Evolutionary conservation across 2,329 filamentous ascomycete genomes (phyloP).

Genomic region (Colletotrichum costaricense): DNA sequence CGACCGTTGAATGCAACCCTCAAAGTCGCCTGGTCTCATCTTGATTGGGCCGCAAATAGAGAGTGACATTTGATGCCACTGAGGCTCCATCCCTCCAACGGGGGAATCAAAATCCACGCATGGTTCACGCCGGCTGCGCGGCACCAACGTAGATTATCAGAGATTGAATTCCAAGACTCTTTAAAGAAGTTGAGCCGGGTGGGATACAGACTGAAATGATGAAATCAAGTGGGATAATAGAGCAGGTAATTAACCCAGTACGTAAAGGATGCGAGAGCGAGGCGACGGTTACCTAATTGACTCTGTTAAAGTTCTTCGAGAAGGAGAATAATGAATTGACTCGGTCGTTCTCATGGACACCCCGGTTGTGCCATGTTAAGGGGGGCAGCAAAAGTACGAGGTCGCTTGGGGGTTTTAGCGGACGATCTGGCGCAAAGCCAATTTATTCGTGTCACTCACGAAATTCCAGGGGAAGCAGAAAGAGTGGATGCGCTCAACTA

Average conservation of each 20-base stretch:
- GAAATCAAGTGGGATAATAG: no score
- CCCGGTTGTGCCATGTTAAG: slow-evolving; percentile 6
- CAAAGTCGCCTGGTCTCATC: not conserved
- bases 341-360: not conserved
- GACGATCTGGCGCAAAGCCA: slow-evolving; percentile 3
- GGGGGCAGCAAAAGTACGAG: not conserved
- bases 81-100: not conserved
- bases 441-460: slow-evolving; percentile 19
- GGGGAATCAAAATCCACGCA: slow-evolving; percentile 22
- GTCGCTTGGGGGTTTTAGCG: not conserved
- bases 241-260: no score
- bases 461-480: slow-evolving; percentile 10
- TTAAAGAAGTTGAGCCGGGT: not conserved
- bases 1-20: slow-evolving; percentile 16
- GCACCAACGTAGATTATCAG: not conserved
- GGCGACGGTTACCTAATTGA: not conserved
- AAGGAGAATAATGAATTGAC: not conserved
- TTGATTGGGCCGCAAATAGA: slow-evolving; percentile 18
- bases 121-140: slow-evolving; percentile 1
- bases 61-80: not conserved
- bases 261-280: not conserved
- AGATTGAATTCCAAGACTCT: not conserved
- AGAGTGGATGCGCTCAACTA: slow-evolving; percentile 10
- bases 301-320: not conserved
- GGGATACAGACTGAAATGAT: no score